Base-by-base conservation (phyloP, 2,329 filamentous ascomycete genomes). In the Metarhizium sp. region DNA sequence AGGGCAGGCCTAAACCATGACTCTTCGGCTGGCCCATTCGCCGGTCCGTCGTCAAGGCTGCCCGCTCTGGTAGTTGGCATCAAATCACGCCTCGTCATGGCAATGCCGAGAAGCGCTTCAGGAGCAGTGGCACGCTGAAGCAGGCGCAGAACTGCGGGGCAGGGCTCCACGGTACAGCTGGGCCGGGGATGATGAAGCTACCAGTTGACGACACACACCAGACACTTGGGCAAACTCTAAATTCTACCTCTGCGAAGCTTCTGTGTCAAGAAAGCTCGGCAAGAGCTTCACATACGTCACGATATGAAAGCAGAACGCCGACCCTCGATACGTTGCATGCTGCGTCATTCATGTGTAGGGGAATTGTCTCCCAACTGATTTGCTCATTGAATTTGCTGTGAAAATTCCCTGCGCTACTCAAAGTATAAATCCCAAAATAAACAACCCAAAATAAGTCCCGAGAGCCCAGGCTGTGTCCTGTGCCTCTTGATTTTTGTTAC, bases 401-500 rank as follows among this genome's bases (percentile, higher is more conserved):
- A 14, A 40, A 40, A 25, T 16, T 16, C 16, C 10, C 32, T 11
- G 6, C 42, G 45, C 45, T 48, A 48, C 3, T 13, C 10, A 11
- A 48, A 48, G 7, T 8, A 46, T 46, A 25, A 25, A 25, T 7
- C 18, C 43, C 13, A 40, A 40, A 32, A 38, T 36, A 51, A 52
- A 43, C 10, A 52, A 56, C 52, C 25, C 20, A 49, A 29, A 30
- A 46, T 25, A 46, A 43, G 18, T n/a, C 40, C 45, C n/a, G 25
- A 48, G 45, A 50, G 47, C 16, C 20, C 53, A 50, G 47, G 46
- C 38, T 36, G 25, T 54, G 36, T 51, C 32, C 47, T 50, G 53
- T 54, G 53, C 32, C 53, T 46, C 25, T 47, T 18, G 4, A 14
- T 50, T 50, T 50, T 50, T 18, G 10, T n/a, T 43, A 47, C 53